phyloP scores from a whole-genome alignment of 805 yeast species.

The Pichia manshurica region DNA sequence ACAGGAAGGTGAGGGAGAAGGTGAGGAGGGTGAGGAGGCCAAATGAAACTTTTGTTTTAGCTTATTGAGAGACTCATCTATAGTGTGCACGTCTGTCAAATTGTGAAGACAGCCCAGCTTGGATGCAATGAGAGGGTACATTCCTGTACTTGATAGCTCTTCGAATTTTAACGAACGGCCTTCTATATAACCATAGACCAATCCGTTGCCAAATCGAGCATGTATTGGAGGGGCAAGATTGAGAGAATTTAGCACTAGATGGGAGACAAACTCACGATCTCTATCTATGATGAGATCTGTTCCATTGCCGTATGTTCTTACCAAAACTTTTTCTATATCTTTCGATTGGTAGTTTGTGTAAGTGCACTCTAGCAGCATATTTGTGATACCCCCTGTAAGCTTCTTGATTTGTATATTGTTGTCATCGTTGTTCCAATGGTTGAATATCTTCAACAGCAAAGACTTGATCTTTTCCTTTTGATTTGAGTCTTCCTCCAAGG shows the following conservation, averaged over 20 bases:
- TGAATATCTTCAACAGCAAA: conserved; percentile 40
- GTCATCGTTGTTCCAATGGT: conserved; percentile 27
- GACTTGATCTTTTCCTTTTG: conserved; percentile 32
- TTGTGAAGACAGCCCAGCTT: conserved; percentile 70
- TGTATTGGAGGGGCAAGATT: conserved; percentile 63
- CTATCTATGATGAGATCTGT: conserved; percentile 68
- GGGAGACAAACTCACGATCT: conserved; percentile 68
- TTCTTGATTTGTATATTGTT: conserved; percentile 34
- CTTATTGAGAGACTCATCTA: conserved; percentile 42
- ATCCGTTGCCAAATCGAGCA: conserved; percentile 66
- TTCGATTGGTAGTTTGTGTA: neutral
- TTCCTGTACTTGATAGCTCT: conserved; percentile 42
- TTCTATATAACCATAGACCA: conserved; percentile 61
- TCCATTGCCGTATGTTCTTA: conserved; percentile 71
- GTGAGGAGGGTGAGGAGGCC: neutral
- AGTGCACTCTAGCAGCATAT: conserved; percentile 48
- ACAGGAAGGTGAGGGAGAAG: neutral
- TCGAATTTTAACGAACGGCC: conserved; percentile 56
- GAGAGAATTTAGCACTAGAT: conserved; percentile 52
- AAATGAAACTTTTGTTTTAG: conserved; percentile 27
- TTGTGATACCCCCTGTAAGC: conserved; percentile 60
- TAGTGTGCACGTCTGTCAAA: conserved; percentile 38
- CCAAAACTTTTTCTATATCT: conserved; percentile 39
- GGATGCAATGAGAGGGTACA: conserved; percentile 57
- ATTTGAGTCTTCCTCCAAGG: conserved; percentile 27